Evolutionary conservation across 2,329 filamentous ascomycete genomes (phyloP), one percentile per base, ranked within the genome.

Genomic region (Aspergillus fumigatus): DNA sequence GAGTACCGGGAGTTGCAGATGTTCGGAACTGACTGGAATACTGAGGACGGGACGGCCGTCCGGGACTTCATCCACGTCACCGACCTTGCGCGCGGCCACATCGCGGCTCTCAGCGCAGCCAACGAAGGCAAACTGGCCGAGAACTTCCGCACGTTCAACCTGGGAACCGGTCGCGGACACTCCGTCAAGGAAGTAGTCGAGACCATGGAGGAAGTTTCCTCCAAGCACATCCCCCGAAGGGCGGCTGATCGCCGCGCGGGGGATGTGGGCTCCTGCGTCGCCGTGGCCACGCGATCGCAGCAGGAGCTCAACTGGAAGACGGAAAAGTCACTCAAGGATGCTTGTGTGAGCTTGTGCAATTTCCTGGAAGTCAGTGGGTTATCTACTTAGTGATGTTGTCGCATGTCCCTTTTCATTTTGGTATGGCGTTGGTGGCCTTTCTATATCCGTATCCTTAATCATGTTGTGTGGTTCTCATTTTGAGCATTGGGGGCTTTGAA

Each of bases 11-110:
- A 80, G 48, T 74, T 88, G n/a, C 77, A 82, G 51, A 80, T 88
- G 53, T 88, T 85, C 60, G 86, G 86, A 7, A 79, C 78, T 2
- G 84, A 88, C 69, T 88, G 85, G 80, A 79, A 85, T 55, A 88
- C 86, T 0, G 74, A 77, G 3, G 86, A 88, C 62, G 85, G 86
- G 17, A 88, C 85, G 0, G 84, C 84, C 1, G 79, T 88, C 43
- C 82, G 86, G 45, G 86, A 88, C 69, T 88, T 86, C 65, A 86
- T 88, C 60, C 85, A 88, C 62, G 85, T 88, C 40, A 82, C 80
- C 17, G 86, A 88, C 68, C 78, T 88, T 48, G 85, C 85, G 5
- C 77, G 81, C 45, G 85, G 73, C 4, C 86, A 88, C 69, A 79
- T 87, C 40, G 83, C 85, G 6, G 86, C 86, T 1, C 74, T 86